Base-by-base conservation (phyloP, 352 stramenopile species). In the Plasmopara halstedii region DNA sequence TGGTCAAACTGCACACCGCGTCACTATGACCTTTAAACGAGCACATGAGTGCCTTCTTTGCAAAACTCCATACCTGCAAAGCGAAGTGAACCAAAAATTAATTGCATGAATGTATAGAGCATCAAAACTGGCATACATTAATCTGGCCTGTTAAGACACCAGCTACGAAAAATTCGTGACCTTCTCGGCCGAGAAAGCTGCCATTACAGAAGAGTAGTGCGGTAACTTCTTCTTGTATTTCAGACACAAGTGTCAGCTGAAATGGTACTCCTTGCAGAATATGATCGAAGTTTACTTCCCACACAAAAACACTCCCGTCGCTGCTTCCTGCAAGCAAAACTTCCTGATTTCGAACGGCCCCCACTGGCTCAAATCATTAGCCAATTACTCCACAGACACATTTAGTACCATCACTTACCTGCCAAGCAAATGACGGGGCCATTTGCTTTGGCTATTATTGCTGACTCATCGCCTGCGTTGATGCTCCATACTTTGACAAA, bases 401-500 rank as follows among this genome's bases (percentile, higher is more conserved):
- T 17, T 4, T 31, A 27, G 26, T 27, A 3, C 18, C 57, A 25
- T 4, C 11, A 52, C 64, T 48, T 60, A 82, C 69, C 58, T 32
- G 62, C 54, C 23, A 90, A 39, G 19, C 66, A 83, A 11, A 66
- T 83, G 36, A 88, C 42, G 2, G 67, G 46, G 25, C 59, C 68
- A 25, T n/a, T n/a, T n/a, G n/a, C n/a, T n/a, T n/a, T n/a, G n/a
- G n/a, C n/a, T n/a, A n/a, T n/a, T n/a, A n/a, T n/a, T n/a, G n/a
- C n/a, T n/a, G n/a, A n/a, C n/a, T n/a, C n/a, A n/a, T 88, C 64
- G 1, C 73, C 78, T 5, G 72, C 78, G 42, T 82, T 46, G 17
- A 83, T 67, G 10, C 71, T 71, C 78, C 78, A 90, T 2, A 63
- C 64, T 51, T 84, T 90, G 33, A 86, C 40, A 13, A 47, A 46